Percentiles rank a stretch among this genome's conserved stretches.
phyloP scores from a whole-genome alignment of 805 yeast genomes.

The Ogataea philodendri region DNA sequence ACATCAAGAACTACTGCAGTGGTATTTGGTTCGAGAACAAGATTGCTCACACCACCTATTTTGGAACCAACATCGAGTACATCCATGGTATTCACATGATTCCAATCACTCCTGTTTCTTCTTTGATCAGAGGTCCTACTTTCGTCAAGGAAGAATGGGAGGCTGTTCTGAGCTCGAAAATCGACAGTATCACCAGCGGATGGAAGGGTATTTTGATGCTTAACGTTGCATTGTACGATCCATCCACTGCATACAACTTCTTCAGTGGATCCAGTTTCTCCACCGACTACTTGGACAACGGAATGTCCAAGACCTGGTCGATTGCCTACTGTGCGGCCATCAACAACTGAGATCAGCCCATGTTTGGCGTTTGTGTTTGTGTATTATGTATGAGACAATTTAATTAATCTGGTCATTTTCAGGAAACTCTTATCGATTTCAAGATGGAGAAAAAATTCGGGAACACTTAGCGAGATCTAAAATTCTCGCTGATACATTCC shows the following conservation, averaged over 20 bases:
- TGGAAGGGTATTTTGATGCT: slow-evolving; percentile 77
- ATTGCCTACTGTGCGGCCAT: slow-evolving; percentile 67
- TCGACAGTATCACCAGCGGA: slow-evolving; percentile 58
- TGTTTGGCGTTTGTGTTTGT: not conserved
- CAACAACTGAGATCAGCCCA: slow-evolving; percentile 1
- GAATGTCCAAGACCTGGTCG: slow-evolving; percentile 88
- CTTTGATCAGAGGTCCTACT: slow-evolving; percentile 53
- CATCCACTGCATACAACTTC: slow-evolving; percentile 58
- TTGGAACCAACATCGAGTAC: slow-evolving; percentile 54
- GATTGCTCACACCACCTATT: slow-evolving; percentile 64
- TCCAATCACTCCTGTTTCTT: slow-evolving; percentile 64
- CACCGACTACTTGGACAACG: slow-evolving; percentile 63
- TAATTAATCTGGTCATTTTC: too few species aligned
- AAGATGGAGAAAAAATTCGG: too few species aligned
- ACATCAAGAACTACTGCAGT: slow-evolving; percentile 52
- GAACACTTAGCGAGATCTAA: slow-evolving; percentile 9
- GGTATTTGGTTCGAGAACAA: slow-evolving; percentile 69
- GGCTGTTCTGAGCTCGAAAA: slow-evolving; percentile 44
- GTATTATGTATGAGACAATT: not conserved
- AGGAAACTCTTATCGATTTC: too few species aligned
- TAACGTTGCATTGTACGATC: slow-evolving; percentile 73
- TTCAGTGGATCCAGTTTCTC: slow-evolving; percentile 58
- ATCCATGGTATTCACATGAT: slow-evolving; percentile 77
- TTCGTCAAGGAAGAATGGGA: slow-evolving; percentile 71
- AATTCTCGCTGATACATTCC: slow-evolving; percentile 11